Evolutionary conservation across 2,329 filamentous ascomycete genomes (phyloP).

Genomic region (Colletotrichum destructivum): DNA sequence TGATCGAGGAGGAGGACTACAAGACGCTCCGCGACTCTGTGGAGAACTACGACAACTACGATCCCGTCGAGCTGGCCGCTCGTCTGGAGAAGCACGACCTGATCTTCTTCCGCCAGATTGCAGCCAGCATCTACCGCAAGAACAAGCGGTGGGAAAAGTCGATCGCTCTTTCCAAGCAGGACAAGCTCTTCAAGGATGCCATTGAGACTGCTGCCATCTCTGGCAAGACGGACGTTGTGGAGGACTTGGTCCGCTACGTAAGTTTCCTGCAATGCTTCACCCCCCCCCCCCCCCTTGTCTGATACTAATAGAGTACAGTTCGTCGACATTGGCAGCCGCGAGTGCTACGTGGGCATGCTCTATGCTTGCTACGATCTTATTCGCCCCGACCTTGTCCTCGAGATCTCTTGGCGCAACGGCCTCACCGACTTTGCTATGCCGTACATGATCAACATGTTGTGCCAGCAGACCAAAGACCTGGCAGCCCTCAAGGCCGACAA

Average conservation of each 20-base stretch:
- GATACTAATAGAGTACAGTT: constrained; percentile 75
- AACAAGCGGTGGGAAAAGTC: constrained; percentile 99
- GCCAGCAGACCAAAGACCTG: constrained; percentile 90
- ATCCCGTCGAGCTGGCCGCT: constrained; percentile 91
- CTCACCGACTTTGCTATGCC: constrained; percentile 99
- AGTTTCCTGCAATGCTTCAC: constrained; percentile 64
- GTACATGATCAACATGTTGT: constrained; percentile 99
- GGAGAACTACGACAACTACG: constrained; percentile 99
- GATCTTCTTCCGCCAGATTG: constrained; percentile 99
- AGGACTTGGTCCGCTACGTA: constrained; percentile 96
- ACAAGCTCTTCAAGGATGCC: constrained; percentile 99
- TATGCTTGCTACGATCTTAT: constrained; percentile 99
- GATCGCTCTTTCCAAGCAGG: constrained; percentile 96
- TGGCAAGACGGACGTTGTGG: constrained; percentile 90
- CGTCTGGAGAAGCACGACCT: constrained; percentile 97
- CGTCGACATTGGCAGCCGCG: constrained; percentile 97
- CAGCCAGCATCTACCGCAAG: constrained; percentile 98
- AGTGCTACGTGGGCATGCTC: constrained; percentile 99
- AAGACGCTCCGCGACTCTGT: constrained; percentile 98
- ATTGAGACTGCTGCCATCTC: constrained; percentile 98
- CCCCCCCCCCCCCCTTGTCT: neutral
- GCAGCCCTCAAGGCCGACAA: constrained; percentile 93
- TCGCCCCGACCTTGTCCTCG: constrained; percentile 90
- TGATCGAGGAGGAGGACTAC: constrained; percentile 99
- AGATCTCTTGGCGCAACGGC: constrained; percentile 96